Base-by-base conservation (phyloP, 345 rosid species). In the Arabidopsis suecica region DNA sequence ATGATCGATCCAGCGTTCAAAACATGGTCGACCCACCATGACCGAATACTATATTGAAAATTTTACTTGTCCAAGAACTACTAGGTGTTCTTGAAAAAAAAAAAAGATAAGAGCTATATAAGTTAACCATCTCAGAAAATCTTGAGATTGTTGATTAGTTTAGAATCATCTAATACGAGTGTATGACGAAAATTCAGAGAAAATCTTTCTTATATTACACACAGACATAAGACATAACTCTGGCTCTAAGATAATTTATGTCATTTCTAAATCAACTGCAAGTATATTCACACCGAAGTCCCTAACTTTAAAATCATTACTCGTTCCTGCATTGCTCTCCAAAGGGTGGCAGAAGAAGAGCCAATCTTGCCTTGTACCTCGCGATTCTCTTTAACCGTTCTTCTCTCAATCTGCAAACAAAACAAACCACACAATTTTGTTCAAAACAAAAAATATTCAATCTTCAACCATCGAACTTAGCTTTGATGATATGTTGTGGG, bases 271-370 rank as follows among this genome's bases (percentile, higher is more conserved):
- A 58, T 38, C 67, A 58, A 38, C 16, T 48, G 72, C 72, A 57
- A 36, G 9, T 28, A 76, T 76, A 76, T 76, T 61, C 63, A 76
- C 79, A 76, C 32, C 38, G 6, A 69, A 42, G 20, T 23, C 22
- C 42, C 50, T 9, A 61, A 20, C 65, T 69, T 34, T 10, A 16
- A 60, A 14, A 68, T 23, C 48, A 22, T 68, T 53, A 68, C 56
- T 88, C 90, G 78, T 74, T 80, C 73, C 81, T 85, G 56, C 84
- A 71, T 75, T 90, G 91, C 70, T 94, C 97, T 58, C 82, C 85
- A 41, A 77, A 83, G 10, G 87, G 96, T 41, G 99, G 99, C 56
- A 94, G 91, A 78, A 94, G 93, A 72, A 90, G 93, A 73, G 90
- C 90, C 14, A 94, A 85, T 82, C 97, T 88, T 40, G 83, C 80